phyloP scores from a whole-genome alignment of 768 basidiomycete genomes.

The Termitomyces heimii region DNA sequence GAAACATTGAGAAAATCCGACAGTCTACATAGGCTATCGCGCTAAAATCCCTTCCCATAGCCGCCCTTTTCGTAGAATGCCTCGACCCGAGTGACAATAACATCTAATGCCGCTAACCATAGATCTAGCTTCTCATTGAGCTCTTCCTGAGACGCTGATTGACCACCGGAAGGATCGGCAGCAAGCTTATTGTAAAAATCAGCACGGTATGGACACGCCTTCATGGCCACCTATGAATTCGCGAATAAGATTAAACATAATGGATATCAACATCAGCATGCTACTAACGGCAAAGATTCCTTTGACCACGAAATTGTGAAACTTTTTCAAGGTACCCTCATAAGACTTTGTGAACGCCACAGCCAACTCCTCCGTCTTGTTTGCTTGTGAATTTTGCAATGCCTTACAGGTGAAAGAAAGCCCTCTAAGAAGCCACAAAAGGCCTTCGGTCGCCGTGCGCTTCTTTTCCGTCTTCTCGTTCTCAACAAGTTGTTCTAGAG shows the following conservation, averaged over 20 bases:
- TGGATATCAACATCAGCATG: neutral
- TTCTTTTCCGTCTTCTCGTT: slow-evolving; percentile 89
- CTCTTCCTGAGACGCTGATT: slow-evolving; percentile 37
- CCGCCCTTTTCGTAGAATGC: slow-evolving; percentile 56
- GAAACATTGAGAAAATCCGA: neutral
- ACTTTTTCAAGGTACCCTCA: slow-evolving; percentile 72
- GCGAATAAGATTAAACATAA: neutral
- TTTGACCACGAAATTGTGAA: slow-evolving; percentile 76
- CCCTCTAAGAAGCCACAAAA: slow-evolving; percentile 92
- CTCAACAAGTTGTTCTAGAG: slow-evolving; percentile 78
- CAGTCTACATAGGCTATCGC: neutral
- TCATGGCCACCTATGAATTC: slow-evolving; percentile 49
- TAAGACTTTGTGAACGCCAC: slow-evolving; percentile 79
- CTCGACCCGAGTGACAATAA: slow-evolving; percentile 48
- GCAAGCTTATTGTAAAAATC: slow-evolving; percentile 68
- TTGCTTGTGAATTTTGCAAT: slow-evolving; percentile 63
- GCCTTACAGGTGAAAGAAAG: slow-evolving; percentile 85
- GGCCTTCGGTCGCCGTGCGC: slow-evolving; percentile 80
- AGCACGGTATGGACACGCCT: slow-evolving; percentile 58
- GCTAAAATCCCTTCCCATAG: slow-evolving; percentile 45
- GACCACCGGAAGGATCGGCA: slow-evolving; percentile 48
- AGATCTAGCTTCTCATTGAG: slow-evolving; percentile 52
- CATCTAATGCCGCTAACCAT: slow-evolving; percentile 62
- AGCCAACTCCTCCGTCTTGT: slow-evolving; percentile 59
- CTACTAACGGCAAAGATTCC: slow-evolving; percentile 50